Evolutionary conservation across 345 rosid species (phyloP).

Genomic region (Punica granatum): DNA sequence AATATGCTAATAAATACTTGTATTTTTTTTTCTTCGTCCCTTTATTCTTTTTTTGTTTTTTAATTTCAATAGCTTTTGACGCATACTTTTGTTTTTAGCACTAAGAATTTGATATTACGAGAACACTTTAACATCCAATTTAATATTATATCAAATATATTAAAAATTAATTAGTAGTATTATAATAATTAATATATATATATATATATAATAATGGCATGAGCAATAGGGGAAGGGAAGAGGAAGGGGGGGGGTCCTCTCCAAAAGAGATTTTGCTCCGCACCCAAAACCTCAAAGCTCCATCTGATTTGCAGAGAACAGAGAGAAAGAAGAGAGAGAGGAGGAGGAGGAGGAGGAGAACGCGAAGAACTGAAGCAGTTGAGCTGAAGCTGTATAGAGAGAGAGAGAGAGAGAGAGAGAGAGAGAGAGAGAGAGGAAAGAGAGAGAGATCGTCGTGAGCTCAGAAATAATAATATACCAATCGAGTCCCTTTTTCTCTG

Average conservation of each 20-base stretch:
- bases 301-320: conserved; percentile 13
- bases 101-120: neutral
- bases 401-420: no score
- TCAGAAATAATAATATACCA: conserved; percentile 19
- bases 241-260: conserved; percentile 2
- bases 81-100: neutral
- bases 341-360: neutral
- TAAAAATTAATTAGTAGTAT: neutral
- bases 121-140: neutral
- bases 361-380: conserved; percentile 11
- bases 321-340: conserved; percentile 19
- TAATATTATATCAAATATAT: neutral
- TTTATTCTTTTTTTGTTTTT: neutral
- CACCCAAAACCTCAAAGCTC: conserved; percentile 5
- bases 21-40: no score
- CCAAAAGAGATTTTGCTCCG: conserved; percentile 1
- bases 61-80: neutral
- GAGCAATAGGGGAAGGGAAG: neutral
- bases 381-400: no score
- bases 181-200: neutral
- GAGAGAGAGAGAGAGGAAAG: conserved; percentile 6
- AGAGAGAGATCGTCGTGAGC: no score
- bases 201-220: conserved; percentile 1
- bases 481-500: conserved; percentile 18
- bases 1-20: neutral